These are phyloP conservation scores for Trebouxiophyceae sp. DNA, from an alignment of 163 green algal genomes.

Conservation along the genomic window DNA sequence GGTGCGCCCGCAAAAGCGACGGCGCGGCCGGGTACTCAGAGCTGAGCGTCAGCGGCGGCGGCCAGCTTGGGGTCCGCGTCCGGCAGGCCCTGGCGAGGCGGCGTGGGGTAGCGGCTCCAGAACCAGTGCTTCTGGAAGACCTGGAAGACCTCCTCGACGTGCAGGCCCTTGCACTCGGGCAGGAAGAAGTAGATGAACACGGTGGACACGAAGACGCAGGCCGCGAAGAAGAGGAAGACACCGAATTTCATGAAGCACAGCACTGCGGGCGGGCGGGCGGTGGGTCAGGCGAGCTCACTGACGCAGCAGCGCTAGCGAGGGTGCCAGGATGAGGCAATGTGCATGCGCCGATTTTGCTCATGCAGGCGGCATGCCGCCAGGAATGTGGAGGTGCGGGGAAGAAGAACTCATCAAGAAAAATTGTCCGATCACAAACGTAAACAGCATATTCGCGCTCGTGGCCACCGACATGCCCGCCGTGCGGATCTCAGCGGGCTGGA, in stretches of 20 bases:
- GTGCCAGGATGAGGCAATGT: no score
- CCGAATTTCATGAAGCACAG: not conserved
- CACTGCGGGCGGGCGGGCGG: no score
- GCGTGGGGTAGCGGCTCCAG: slow-evolving; percentile 1
- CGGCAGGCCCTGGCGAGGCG: no score
- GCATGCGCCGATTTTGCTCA: no score
- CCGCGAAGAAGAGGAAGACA: slow-evolving; percentile 5
- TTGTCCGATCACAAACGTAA: slow-evolving; percentile 74
- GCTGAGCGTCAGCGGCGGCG: no score
- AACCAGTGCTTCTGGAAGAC: slow-evolving; percentile 5
- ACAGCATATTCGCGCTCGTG: slow-evolving; percentile 48
- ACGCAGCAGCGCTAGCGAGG: no score
- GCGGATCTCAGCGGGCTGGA: slow-evolving; percentile 51
- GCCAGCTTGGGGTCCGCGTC: no score
- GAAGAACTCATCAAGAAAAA: slow-evolving; percentile 52
- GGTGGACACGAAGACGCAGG: slow-evolving; percentile 23
- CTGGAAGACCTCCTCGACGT: slow-evolving; percentile 2
- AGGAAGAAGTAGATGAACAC: not conserved
- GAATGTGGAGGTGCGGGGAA: no score
- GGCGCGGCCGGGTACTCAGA: no score
- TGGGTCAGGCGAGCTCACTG: no score
- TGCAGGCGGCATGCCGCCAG: no score
- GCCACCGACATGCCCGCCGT: slow-evolving; percentile 39
- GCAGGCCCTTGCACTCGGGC: slow-evolving; percentile 4
- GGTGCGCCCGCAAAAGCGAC: no score